These are phyloP conservation scores for Cercospora sp. DNA, from an alignment of 2,329 filamentous ascomycete species.

Conservation along the genomic window DNA sequence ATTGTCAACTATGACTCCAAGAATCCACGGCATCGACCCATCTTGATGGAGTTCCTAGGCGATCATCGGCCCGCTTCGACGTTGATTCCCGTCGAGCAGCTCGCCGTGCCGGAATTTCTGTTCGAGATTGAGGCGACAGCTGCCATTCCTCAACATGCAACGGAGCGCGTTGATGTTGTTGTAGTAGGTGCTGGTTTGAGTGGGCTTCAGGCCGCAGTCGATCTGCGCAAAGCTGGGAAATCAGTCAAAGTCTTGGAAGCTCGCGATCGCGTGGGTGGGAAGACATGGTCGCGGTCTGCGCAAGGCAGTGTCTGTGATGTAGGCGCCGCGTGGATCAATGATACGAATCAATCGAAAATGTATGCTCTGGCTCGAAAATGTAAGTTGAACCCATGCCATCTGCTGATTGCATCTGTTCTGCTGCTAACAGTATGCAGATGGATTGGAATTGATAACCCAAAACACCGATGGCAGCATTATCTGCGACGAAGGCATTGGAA, in stretches of 20 bases:
- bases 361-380: slow-evolving; percentile 44
- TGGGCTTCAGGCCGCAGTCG: slow-evolving; percentile 36
- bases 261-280: slow-evolving; percentile 43
- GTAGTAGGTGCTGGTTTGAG: slow-evolving; percentile 39
- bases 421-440: slow-evolving; percentile 26
- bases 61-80: slow-evolving; percentile 32
- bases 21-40: slow-evolving; percentile 25
- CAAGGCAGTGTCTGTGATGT: slow-evolving; percentile 48
- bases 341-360: slow-evolving; percentile 53
- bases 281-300: slow-evolving; percentile 47
- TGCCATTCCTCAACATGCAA: slow-evolving; percentile 22
- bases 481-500: slow-evolving; percentile 44
- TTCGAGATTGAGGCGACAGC: slow-evolving; percentile 35
- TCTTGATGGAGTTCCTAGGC: slow-evolving; percentile 30
- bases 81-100: slow-evolving; percentile 29
- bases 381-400: neutral
- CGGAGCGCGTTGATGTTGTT: slow-evolving; percentile 34
- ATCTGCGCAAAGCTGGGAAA: slow-evolving; percentile 33
- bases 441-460: slow-evolving; percentile 51
- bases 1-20: slow-evolving; percentile 32
- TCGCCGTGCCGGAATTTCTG: slow-evolving; percentile 30
- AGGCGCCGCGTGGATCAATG: slow-evolving; percentile 63
- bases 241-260: slow-evolving; percentile 38
- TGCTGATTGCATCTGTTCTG: neutral
- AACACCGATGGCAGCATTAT: slow-evolving; percentile 49